Evolutionary conservation across 176 grass and related monocot species (phyloP).

Genomic region (maize (Zea mays)): DNA sequence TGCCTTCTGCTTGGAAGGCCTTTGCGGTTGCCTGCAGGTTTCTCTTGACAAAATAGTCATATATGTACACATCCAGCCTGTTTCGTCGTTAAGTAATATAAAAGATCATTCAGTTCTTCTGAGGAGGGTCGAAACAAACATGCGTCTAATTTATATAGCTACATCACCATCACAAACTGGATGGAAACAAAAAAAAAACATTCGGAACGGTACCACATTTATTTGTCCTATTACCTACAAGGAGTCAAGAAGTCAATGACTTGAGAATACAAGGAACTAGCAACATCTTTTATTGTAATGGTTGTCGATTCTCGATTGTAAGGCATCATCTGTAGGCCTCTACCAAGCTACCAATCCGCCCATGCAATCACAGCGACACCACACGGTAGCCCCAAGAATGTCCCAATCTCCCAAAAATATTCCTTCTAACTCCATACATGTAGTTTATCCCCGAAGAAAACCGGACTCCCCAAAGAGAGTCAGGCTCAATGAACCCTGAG

Average conservation of each 20-base stretch:
- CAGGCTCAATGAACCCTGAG: neutral
- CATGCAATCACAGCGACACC: neutral
- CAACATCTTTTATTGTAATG: neutral
- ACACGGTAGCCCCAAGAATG: neutral
- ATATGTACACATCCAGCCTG: constrained; percentile 99
- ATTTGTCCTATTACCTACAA: neutral
- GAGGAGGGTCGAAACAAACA: constrained; percentile 15
- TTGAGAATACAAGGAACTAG: neutral
- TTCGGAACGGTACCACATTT: constrained; percentile 15
- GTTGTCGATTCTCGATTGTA: no score
- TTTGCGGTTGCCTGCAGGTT: constrained; percentile 96
- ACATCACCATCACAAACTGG: constrained; percentile 2
- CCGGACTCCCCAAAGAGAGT: neutral
- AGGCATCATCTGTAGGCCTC: neutral
- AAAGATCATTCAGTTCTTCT: constrained; percentile 15
- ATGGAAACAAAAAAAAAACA: neutral
- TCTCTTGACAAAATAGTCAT: constrained; percentile 99
- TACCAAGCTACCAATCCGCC: neutral
- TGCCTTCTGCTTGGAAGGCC: constrained; percentile 99
- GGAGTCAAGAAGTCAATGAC: neutral
- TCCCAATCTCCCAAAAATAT: constrained; percentile 1
- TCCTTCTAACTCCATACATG: neutral
- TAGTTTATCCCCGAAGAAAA: neutral
- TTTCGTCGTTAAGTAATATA: constrained; percentile 49
- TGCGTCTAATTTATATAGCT: neutral